phyloP scores from a whole-genome alignment of 2,329 filamentous ascomycete species.

The Penicillium brevicompactum region DNA sequence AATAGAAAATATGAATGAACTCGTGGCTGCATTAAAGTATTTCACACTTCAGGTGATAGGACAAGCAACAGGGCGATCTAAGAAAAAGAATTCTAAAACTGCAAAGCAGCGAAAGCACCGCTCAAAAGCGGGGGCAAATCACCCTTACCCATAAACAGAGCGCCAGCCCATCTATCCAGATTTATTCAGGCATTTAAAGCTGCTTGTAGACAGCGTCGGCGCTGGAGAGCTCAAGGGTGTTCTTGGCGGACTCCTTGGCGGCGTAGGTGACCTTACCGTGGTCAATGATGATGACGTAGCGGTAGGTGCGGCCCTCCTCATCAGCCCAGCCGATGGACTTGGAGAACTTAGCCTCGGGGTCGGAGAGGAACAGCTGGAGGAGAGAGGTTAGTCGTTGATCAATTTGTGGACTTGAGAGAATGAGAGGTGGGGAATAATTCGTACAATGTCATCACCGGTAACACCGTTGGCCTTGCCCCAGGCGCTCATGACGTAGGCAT shows the following conservation, averaged over 20 bases:
- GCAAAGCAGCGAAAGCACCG: not conserved
- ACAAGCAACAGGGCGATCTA: conserved; percentile 13
- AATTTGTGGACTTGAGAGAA: no score
- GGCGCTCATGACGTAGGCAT: conserved; percentile 82
- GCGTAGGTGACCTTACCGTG: conserved; percentile 82
- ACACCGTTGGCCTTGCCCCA: conserved; percentile 88
- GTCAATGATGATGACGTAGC: conserved; percentile 80
- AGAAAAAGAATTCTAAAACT: conserved; percentile 7
- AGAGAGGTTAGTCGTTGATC: conserved; percentile 8
- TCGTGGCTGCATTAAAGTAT: conserved; percentile 14
- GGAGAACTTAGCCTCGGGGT: conserved; percentile 72
- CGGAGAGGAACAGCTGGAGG: conserved; percentile 71
- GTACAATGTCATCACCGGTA: conserved; percentile 68
- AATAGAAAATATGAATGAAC: conserved; percentile 7
- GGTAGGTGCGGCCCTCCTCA: conserved; percentile 70
- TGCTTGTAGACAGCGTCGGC: conserved; percentile 53
- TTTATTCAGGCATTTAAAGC: conserved; percentile 38
- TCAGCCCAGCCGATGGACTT: conserved; percentile 76
- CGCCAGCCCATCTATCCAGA: conserved; percentile 15
- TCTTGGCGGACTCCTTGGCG: conserved; percentile 64
- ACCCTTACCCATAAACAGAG: conserved; percentile 10
- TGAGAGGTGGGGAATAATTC: conserved; percentile 17
- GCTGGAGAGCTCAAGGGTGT: conserved; percentile 46
- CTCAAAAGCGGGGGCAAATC: not conserved
- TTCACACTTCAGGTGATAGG: conserved; percentile 4